Evolutionary conservation across 2,329 filamentous ascomycete genomes (phyloP), one percentile per base, ranked within the genome.

Genomic region (Cryphonectria parasitica): DNA sequence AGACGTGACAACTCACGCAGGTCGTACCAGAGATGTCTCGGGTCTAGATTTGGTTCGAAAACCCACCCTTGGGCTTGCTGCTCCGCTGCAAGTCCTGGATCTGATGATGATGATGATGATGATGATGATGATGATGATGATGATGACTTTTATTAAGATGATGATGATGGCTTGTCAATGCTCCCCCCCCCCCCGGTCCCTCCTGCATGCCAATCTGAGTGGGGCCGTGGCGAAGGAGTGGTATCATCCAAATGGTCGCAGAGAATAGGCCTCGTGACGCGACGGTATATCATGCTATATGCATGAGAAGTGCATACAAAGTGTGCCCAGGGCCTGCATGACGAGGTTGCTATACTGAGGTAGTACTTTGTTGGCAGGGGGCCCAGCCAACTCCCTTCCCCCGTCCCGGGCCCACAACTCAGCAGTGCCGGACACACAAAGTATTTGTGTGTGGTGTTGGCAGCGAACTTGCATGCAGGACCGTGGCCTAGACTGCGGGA

Each of bases 1-100:
- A 58, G 31, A 11, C 22, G 8, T 49, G 45, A 43, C 64, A 66
- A 31, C 34, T 58, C 31, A 66, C 64, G 49, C 49, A 43, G 34
- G 58, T 58, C 15, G 54, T 31, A 34, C 54, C 54, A 58, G 54
- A 28, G 13, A 19, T 58, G 25, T 58, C 54, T 58, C 54, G 54
- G 54, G 28, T 58, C n/a, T 58, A 31, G 54, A 31, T 58, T 28
- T 58, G 28, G 54, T 58, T 49, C 45, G 45, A 49, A 49, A 49
- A 3, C 22, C 45, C 45, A 49, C 45, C 45, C 45, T 49, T 22
- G n/a, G 45, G 45, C 43, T 45, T 45, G 43, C 43, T 45, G 43
- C 43, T 49, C 22, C 17, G 54, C 54, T 58, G 54, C 54, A 58
- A 19, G 54, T 58, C 54, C 52, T 6, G 45, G 45, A 39, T 11